Percentiles rank a stretch among this genome's conserved stretches.
These are phyloP conservation scores for Neostapfia colusana DNA, from an alignment of 176 grass and related monocot species.

Conservation along the genomic window DNA sequence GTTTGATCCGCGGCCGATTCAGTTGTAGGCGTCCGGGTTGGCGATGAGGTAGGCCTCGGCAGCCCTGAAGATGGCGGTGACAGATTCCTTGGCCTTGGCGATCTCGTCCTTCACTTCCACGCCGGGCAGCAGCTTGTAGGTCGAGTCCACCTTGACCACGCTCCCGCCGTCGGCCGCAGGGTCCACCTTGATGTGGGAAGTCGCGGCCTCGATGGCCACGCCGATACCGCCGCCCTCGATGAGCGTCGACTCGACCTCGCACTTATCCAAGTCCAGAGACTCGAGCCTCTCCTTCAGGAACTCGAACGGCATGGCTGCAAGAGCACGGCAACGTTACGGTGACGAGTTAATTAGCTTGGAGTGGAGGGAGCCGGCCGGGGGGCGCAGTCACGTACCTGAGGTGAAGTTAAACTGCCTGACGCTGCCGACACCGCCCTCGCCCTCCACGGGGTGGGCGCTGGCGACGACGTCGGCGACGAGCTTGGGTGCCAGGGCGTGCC, in stretches of 20 bases:
- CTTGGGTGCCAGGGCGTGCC: slow-evolving; percentile 80
- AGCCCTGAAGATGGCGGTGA: slow-evolving; percentile 50
- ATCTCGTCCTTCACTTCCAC: slow-evolving; percentile 43
- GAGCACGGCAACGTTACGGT: no score
- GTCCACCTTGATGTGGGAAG: slow-evolving; percentile 66
- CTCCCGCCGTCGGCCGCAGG: slow-evolving; percentile 48
- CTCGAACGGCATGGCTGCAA: slow-evolving; percentile 48
- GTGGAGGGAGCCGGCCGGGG: no score
- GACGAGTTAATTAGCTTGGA: no score
- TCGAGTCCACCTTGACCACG: slow-evolving; percentile 51
- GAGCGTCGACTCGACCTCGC: slow-evolving; percentile 56
- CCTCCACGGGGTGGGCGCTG: slow-evolving; percentile 49
- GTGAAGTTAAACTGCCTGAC: slow-evolving; percentile 91
- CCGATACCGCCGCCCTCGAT: slow-evolving; percentile 70
- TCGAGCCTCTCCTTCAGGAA: slow-evolving; percentile 64
- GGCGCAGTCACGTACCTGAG: slow-evolving; percentile 27
- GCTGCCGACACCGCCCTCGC: slow-evolving; percentile 47
- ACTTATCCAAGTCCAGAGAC: slow-evolving; percentile 56
- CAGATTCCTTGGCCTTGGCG: slow-evolving; percentile 46
- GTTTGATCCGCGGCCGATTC: background rate
- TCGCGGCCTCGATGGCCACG: slow-evolving; percentile 37
- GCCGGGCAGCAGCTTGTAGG: slow-evolving; percentile 50
- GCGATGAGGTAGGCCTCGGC: slow-evolving; percentile 60
- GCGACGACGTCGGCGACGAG: slow-evolving; percentile 47
- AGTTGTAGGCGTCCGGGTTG: slow-evolving; percentile 71